phyloP scores from a whole-genome alignment of 2,329 filamentous ascomycete species.

The Colletotrichum ledebouriae region DNA sequence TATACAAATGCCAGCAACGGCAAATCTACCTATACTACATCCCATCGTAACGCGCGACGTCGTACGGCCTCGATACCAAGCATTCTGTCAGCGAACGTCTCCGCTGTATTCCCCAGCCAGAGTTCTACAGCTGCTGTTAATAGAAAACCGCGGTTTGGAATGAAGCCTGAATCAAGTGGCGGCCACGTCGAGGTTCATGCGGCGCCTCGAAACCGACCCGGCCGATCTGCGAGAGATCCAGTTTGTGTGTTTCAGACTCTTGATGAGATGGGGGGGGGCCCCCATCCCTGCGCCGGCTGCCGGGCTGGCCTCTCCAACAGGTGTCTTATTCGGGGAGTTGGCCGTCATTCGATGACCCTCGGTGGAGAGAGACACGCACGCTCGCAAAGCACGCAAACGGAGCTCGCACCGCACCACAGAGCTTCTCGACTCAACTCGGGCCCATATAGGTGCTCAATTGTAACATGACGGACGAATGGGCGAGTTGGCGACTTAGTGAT shows the following conservation, averaged over 20 bases:
- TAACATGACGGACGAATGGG: no score
- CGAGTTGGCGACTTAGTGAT: conserved; percentile 6
- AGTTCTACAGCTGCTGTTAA: conserved; percentile 22
- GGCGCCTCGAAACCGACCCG: conserved; percentile 36
- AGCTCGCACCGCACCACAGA: no score
- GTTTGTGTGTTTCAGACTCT: conserved; percentile 41
- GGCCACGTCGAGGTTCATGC: conserved; percentile 34
- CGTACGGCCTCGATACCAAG: conserved; percentile 8
- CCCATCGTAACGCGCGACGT: neutral
- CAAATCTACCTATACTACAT: neutral
- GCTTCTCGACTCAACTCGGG: no score
- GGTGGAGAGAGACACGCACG: conserved; percentile 27
- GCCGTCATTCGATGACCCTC: conserved; percentile 18
- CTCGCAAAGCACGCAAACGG: neutral
- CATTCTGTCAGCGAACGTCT: conserved; percentile 22
- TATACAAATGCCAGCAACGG: no score
- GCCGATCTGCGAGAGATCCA: conserved; percentile 42
- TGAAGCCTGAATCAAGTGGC: conserved; percentile 28
- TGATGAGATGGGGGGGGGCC: conserved; percentile 24
- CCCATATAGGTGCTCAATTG: no score
- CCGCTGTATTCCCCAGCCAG: conserved; percentile 11
- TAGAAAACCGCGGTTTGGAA: conserved; percentile 39
- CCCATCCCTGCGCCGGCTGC: conserved; percentile 24
- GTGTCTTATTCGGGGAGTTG: conserved; percentile 23
- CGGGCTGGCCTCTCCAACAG: conserved; percentile 16